phyloP scores from a whole-genome alignment of 2,329 filamentous ascomycete species.

The Pseudomassariella vexata region DNA sequence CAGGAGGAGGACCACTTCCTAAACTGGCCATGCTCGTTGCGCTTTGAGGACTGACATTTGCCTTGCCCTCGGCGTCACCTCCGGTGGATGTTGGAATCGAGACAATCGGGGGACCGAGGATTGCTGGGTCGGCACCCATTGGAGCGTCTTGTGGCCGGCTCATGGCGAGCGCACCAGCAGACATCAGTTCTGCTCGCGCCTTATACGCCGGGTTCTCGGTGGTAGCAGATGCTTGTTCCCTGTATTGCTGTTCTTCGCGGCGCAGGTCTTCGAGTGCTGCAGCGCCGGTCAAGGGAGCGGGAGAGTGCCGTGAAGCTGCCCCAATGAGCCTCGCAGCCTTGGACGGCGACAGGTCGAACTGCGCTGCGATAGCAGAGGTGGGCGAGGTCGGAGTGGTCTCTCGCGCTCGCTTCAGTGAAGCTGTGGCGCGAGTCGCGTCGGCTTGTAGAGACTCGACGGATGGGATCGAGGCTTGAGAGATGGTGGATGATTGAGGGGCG shows the following conservation, averaged over 20 bases:
- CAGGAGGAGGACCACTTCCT: slow-evolving; percentile 29
- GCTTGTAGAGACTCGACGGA: slow-evolving; percentile 34
- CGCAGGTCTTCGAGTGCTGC: slow-evolving; percentile 50
- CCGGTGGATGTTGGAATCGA: slow-evolving; percentile 23
- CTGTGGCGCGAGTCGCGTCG: slow-evolving; percentile 28
- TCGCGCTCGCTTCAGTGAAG: slow-evolving; percentile 41
- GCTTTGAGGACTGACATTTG: slow-evolving; percentile 39
- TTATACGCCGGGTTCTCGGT: slow-evolving; percentile 51
- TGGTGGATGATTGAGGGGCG: slow-evolving; percentile 32
- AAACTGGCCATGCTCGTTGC: slow-evolving; percentile 33
- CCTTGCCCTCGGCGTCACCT: slow-evolving; percentile 21
- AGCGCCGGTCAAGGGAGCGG: slow-evolving; percentile 45
- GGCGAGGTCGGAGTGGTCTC: slow-evolving; percentile 38
- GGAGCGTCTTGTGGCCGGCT: slow-evolving; percentile 48
- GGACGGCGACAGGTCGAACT: slow-evolving; percentile 41
- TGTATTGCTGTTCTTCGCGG: slow-evolving; percentile 32
- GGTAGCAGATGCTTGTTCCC: slow-evolving; percentile 33
- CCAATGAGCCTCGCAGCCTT: slow-evolving; percentile 46
- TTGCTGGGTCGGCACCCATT: slow-evolving; percentile 1
- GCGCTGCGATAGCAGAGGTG: slow-evolving; percentile 20
- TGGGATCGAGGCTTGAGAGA: slow-evolving; percentile 28
- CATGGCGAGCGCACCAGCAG: slow-evolving; percentile 45
- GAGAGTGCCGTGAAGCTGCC: slow-evolving; percentile 35
- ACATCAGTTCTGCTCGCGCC: slow-evolving; percentile 48
- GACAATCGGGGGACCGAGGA: slow-evolving; percentile 1